Conservation (phyloP, 2,329 filamentous ascomycete genomes). For the Trichophyton equinum region DNA sequence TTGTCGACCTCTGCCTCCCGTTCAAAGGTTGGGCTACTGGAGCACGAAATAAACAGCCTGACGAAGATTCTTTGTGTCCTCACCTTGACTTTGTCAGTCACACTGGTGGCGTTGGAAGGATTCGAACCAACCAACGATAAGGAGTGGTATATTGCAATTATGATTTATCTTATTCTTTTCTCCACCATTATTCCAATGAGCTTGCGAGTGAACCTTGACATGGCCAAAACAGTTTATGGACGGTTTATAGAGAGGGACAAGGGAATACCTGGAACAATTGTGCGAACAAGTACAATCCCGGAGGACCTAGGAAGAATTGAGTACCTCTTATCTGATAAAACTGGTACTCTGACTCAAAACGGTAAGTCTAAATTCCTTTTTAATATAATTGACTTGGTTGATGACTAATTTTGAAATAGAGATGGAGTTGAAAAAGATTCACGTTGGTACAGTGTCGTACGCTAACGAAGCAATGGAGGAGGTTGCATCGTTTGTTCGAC, state of each 20-base stretch:
- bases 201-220: conserved; percentile 86
- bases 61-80: conserved; percentile 91
- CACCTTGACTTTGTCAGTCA: conserved; percentile 71
- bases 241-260: conserved; percentile 87
- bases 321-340: conserved; percentile 93
- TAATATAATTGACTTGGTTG: neutral
- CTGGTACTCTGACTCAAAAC: conserved; percentile 93
- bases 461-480: conserved; percentile 99
- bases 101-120: conserved; percentile 76
- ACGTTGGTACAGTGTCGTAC: conserved; percentile 95
- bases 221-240: conserved; percentile 94
- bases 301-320: conserved; percentile 93
- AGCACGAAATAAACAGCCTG: conserved; percentile 92
- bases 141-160: conserved; percentile 88
- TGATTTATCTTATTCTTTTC: conserved; percentile 95
- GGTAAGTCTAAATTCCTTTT: conserved; percentile 27
- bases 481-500: conserved; percentile 70
- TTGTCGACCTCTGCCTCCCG: conserved; percentile 83
- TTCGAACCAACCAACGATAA: conserved; percentile 48
- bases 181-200: conserved; percentile 99
- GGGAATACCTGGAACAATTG: conserved; percentile 82
- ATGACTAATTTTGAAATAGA: conserved; percentile 36
- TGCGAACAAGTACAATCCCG: conserved; percentile 92
- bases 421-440: conserved; percentile 98
- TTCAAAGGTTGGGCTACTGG: conserved; percentile 84